Evolutionary conservation across 129 eudicot genomes (phyloP).

Genomic region (Rutidosis leptorrhynchoides): DNA sequence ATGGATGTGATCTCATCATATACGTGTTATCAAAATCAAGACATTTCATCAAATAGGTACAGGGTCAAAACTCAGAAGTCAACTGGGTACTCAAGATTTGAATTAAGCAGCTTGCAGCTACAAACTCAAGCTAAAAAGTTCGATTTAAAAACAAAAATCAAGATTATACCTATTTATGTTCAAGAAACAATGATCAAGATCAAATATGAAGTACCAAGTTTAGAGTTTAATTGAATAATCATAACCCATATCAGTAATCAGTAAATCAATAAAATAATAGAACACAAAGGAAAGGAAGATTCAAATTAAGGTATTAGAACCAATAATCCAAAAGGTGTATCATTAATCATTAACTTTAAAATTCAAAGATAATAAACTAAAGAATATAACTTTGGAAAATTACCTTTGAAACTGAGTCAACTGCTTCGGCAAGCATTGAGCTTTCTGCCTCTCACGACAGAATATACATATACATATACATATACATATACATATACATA

Average conservation of each 20-base stretch:
- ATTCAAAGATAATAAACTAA: not conserved
- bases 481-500: too few relatives aligned
- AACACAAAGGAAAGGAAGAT: not conserved
- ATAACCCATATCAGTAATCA: not conserved
- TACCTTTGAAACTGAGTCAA: conserved; percentile 15
- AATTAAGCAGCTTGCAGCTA: not conserved
- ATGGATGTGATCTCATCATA: not conserved
- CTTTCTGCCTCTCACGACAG: not conserved
- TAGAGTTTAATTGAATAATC: not conserved
- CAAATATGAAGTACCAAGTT: not conserved
- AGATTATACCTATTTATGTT: not conserved
- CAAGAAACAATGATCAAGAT: conserved; percentile 9
- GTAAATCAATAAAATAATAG: not conserved
- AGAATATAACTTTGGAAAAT: not conserved
- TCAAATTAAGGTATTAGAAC: not conserved
- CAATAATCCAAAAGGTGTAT: not conserved
- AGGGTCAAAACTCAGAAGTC: not conserved
- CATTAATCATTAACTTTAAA: not conserved
- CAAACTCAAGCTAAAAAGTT: not conserved
- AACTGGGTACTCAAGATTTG: conserved; percentile 5
- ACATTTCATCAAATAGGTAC: not conserved
- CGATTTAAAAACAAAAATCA: not conserved
- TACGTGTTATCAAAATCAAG: not conserved
- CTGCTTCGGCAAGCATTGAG: conserved; percentile 15
- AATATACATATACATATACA: not conserved